phyloP scores from a whole-genome alignment of 768 basidiomycete genomes.

The Tylopilus felleus region DNA sequence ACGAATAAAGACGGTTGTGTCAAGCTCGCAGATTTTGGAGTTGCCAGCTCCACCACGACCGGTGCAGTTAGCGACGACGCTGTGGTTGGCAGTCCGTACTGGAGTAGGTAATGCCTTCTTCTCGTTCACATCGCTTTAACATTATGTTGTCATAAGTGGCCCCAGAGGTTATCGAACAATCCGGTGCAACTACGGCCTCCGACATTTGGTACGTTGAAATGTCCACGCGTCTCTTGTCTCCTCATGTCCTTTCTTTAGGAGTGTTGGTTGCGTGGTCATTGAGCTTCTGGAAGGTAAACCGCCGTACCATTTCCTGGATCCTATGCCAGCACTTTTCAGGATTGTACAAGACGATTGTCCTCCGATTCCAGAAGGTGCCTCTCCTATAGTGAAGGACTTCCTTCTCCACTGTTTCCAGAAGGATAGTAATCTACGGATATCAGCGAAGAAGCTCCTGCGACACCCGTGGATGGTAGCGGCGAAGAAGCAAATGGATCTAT shows the following conservation, averaged over 20 bases:
- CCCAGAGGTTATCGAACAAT: constrained; percentile 98
- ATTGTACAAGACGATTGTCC: constrained; percentile 99
- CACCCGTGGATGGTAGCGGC: constrained; percentile 97
- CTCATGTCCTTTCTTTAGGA: constrained; percentile 38
- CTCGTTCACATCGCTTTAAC: constrained; percentile 4
- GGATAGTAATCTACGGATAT: constrained; percentile 90
- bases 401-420: constrained; percentile 98
- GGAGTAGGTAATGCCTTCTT: constrained; percentile 62
- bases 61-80: constrained; percentile 80
- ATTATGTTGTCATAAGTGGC: constrained; percentile 61
- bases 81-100: constrained; percentile 97
- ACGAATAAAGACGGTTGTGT: constrained; percentile 99
- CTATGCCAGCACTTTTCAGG: constrained; percentile 97
- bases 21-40: constrained; percentile 99
- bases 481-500: constrained; percentile 61
- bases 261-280: constrained; percentile 96
- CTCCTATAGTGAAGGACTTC: constrained; percentile 94
- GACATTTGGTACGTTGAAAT: constrained; percentile 78
- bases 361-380: constrained; percentile 93
- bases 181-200: constrained; percentile 93
- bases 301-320: constrained; percentile 92
- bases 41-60: constrained; percentile 75
- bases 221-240: neutral
- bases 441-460: constrained; percentile 85
- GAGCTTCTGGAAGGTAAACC: constrained; percentile 88